Conservation (phyloP, 164 flowering plant genomes). For the Liriodendron chinense region DNA sequence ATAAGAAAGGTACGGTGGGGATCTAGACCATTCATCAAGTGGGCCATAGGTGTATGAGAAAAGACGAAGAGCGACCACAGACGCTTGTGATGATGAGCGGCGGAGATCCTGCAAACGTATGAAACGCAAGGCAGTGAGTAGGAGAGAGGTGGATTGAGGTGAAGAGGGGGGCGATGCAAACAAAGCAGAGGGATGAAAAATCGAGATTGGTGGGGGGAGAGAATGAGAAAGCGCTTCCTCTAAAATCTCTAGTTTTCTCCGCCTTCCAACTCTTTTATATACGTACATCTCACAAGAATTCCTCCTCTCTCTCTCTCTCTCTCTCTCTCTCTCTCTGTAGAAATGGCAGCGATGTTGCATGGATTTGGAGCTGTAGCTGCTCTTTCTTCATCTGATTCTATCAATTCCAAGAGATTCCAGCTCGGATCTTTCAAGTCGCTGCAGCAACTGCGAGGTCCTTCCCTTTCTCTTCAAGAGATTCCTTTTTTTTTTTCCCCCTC, state of each 20-base stretch:
- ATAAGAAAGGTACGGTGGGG: no score
- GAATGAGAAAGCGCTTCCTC: neutral
- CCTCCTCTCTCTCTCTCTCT: neutral
- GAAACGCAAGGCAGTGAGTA: no score
- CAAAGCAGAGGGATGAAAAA: slow-evolving; percentile 1
- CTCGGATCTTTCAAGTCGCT: slow-evolving; percentile 25
- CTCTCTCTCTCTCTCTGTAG: neutral
- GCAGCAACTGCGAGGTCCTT: slow-evolving; percentile 19
- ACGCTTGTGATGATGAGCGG: neutral
- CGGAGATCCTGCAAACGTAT: neutral
- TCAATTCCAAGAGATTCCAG: slow-evolving; percentile 31
- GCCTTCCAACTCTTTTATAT: neutral
- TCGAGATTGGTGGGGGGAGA: neutral
- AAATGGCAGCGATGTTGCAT: slow-evolving; percentile 47
- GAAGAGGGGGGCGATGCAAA: slow-evolving; percentile 12
- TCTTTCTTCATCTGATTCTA: slow-evolving; percentile 23
- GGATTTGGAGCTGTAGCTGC: slow-evolving; percentile 46
- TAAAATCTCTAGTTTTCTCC: neutral
- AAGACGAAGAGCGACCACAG: neutral
- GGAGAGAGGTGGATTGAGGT: neutral
- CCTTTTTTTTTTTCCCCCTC: neutral
- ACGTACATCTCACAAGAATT: no score
- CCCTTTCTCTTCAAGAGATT: neutral
- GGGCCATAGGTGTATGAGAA: neutral
- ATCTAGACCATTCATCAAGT: neutral